Percentiles rank a stretch among this genome's conserved stretches.
Conservation (phyloP, 2,329 filamentous ascomycete species). For the Trichoderma sp. region DNA sequence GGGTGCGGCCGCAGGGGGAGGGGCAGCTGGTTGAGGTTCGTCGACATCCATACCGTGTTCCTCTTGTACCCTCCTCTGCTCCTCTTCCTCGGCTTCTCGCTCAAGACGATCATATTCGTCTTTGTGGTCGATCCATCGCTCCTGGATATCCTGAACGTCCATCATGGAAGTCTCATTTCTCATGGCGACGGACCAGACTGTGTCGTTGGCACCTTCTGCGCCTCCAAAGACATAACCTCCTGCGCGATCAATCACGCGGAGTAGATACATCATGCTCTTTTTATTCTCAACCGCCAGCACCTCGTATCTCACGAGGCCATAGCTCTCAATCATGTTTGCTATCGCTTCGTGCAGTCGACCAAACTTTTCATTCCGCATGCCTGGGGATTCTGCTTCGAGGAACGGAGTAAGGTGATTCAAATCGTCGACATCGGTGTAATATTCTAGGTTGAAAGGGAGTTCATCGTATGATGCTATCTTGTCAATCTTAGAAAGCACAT, state of each 20-base stretch:
- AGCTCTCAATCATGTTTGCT: conserved; percentile 83
- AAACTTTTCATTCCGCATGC: conserved; percentile 74
- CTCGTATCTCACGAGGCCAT: conserved; percentile 88
- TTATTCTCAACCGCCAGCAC: conserved; percentile 96
- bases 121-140: conserved; percentile 91
- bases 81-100: conserved; percentile 73
- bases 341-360: conserved; percentile 83
- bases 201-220: conserved; percentile 90
- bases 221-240: conserved; percentile 91
- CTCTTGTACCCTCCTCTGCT: conserved; percentile 62
- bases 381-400: conserved; percentile 77
- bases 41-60: conserved; percentile 46
- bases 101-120: conserved; percentile 86
- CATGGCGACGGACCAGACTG: conserved; percentile 96
- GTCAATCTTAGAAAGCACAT: conserved; percentile 97
- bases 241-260: conserved; percentile 88
- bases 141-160: conserved; percentile 88
- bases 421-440: conserved; percentile 96
- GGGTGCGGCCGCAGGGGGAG: conserved; percentile 31
- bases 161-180: conserved; percentile 72
- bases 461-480: conserved; percentile 84
- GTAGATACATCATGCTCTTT: conserved; percentile 90
- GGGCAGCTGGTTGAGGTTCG: conserved; percentile 32
- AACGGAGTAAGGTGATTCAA: conserved; percentile 80
- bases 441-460: conserved; percentile 93